Evolutionary conservation across 2,329 filamentous ascomycete species (phyloP).

Genomic region (Tolypocladium capitatum): DNA sequence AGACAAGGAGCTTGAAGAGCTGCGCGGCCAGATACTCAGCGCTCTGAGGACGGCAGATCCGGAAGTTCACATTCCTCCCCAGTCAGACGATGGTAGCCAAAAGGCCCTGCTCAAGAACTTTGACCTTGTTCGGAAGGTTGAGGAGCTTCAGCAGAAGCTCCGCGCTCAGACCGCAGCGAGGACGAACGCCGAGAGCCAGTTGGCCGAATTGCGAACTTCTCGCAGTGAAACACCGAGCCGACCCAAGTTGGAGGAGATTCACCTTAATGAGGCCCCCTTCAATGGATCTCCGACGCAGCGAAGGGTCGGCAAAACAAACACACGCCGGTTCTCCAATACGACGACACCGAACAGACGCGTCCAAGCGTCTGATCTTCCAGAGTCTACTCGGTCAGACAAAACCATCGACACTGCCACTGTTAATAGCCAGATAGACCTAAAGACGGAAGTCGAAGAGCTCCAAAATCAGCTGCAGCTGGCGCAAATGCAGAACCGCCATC

Average conservation of each 20-base stretch:
- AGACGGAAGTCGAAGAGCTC: slow-evolving; percentile 78
- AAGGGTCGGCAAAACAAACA: slow-evolving; percentile 39
- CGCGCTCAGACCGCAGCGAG: slow-evolving; percentile 72
- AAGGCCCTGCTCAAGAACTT: slow-evolving; percentile 63
- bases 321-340: slow-evolving; percentile 54
- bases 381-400: slow-evolving; percentile 72
- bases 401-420: slow-evolving; percentile 70
- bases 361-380: slow-evolving; percentile 47
- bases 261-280: slow-evolving; percentile 64
- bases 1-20: slow-evolving; percentile 68
- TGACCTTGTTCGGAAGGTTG: slow-evolving; percentile 73
- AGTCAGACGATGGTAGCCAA: slow-evolving; percentile 45
- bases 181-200: slow-evolving; percentile 67
- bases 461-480: slow-evolving; percentile 90
- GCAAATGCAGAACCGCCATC: slow-evolving; percentile 88
- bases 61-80: slow-evolving; percentile 49
- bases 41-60: slow-evolving; percentile 83
- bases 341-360: slow-evolving; percentile 67
- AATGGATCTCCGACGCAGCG: slow-evolving; percentile 64
- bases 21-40: slow-evolving; percentile 65
- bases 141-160: slow-evolving; percentile 78
- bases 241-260: slow-evolving; percentile 74
- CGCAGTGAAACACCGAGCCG: slow-evolving; percentile 61
- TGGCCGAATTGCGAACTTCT: slow-evolving; percentile 62
- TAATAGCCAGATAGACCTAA: slow-evolving; percentile 82